Evolutionary conservation across 768 basidiomycete species (phyloP), one percentile per base, ranked within the genome.

Genomic region (Lactifluus rugatus): DNA sequence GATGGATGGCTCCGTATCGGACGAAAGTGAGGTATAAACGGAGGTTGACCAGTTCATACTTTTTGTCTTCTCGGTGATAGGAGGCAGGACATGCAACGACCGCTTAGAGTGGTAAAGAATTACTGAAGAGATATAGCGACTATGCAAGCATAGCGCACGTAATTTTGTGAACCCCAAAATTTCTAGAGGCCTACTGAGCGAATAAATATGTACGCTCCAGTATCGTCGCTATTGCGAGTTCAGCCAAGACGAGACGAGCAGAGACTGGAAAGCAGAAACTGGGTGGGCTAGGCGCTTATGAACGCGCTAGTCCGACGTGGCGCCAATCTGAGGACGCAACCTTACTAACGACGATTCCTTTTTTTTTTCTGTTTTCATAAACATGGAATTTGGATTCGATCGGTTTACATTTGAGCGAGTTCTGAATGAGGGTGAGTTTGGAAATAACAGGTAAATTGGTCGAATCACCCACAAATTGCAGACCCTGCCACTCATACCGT

Each of bases 1-100:
- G 25, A 96, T 72, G 9, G 85, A 80, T 0, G 93, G 85, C 62
- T 91, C 84, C 1, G 93, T 89, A 72, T 97, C 94, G 51, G 82
- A 81, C 4, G 85, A 80, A 17, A 75, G 66, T 0, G 80, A 70
- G 44, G 78, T 80, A 54, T 85, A 71, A 26, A 85, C 80, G 3
- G 80, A 78, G 2, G 82, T 75, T 28, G 77, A 80, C 86, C 87
- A 89, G 60, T 75, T 75, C 81, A 82, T 80, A 42, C 37, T 48
- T 46, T 13, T 55, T 47, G 28, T 7, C 2, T 45, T 28, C 7
- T 16, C 11, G 5, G 28, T 21, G 28, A 2, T n/a, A 28, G 21
- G 42, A 45, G 41, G 6, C 19, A n/a, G 10, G 51, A 32, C 34
- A 36, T 47, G 54, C 28, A 60, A 56, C 17, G 54, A 51, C 44